These are phyloP conservation scores for Talaromyces borbonicus DNA, from an alignment of 495 filamentous ascomycete species.

Conservation along the genomic window DNA sequence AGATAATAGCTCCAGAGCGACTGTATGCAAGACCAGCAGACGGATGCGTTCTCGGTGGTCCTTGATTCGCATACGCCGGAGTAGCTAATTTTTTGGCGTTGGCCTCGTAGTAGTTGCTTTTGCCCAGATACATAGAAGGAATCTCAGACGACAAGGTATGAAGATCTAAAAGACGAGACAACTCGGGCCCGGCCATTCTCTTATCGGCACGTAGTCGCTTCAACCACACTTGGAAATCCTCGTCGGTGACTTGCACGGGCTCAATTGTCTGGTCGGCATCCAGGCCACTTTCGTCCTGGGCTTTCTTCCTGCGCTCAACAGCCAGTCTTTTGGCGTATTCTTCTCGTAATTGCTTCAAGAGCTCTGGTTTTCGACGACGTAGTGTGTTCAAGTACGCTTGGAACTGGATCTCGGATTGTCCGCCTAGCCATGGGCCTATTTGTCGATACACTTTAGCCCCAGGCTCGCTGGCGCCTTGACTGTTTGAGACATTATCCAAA, in stretches of 20 bases:
- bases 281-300: constrained; percentile 37
- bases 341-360: constrained; percentile 50
- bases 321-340: constrained; percentile 31
- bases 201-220: constrained; percentile 47
- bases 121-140: constrained; percentile 23
- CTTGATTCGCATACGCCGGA: constrained; percentile 42
- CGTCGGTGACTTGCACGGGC: constrained; percentile 43
- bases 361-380: constrained; percentile 47
- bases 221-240: constrained; percentile 50
- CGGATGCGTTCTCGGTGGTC: constrained; percentile 80
- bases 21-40: constrained; percentile 83
- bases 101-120: constrained; percentile 24
- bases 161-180: constrained; percentile 41
- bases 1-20: constrained; percentile 54
- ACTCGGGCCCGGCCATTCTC: constrained; percentile 30
- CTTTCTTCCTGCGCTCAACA: constrained; percentile 27
- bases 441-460: constrained; percentile 32
- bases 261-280: constrained; percentile 18
- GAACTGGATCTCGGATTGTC: constrained; percentile 66
- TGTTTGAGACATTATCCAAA: constrained; percentile 38
- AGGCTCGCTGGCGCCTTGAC: constrained; percentile 18
- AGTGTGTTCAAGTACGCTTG: constrained; percentile 53
- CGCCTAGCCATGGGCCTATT: constrained; percentile 71
- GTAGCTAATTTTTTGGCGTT: constrained; percentile 29
- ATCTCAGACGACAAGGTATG: constrained; percentile 30